phyloP scores from a whole-genome alignment of 805 yeast species.

The Wickerhamomyces chambardii region DNA sequence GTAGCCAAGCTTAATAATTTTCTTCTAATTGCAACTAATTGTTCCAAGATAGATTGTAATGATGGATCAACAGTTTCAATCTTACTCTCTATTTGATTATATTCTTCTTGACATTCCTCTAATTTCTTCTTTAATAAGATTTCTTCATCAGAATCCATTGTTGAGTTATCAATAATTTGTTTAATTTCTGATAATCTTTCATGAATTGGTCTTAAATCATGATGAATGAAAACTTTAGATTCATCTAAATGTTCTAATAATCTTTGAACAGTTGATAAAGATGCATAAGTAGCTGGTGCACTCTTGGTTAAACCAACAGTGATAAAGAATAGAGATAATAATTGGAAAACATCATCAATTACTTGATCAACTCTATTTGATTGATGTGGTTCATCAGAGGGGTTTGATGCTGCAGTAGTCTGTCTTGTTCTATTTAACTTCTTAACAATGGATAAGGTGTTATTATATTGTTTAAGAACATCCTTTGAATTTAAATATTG shows the following conservation, averaged over 20 bases:
- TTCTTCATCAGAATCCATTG: slow-evolving; percentile 40
- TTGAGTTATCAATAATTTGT: slow-evolving; percentile 35
- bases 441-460: slow-evolving; percentile 45
- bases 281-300: slow-evolving; percentile 93
- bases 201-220: slow-evolving; percentile 73
- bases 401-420: slow-evolving; percentile 16
- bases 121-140: slow-evolving; percentile 57
- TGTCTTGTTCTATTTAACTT: slow-evolving; percentile 44
- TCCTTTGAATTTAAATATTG: slow-evolving; percentile 62
- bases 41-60: slow-evolving; percentile 43
- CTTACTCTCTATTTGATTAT: slow-evolving; percentile 45
- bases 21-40: slow-evolving; percentile 56
- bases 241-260: slow-evolving; percentile 77
- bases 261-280: slow-evolving; percentile 78
- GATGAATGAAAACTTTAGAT: slow-evolving; percentile 72
- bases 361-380: slow-evolving; percentile 56
- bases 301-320: slow-evolving; percentile 87
- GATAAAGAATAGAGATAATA: slow-evolving; percentile 76
- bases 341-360: slow-evolving; percentile 84
- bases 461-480: slow-evolving; percentile 49
- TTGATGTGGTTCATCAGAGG: slow-evolving; percentile 13
- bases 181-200: slow-evolving; percentile 65
- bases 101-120: slow-evolving; percentile 49
- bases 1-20: slow-evolving; percentile 45
- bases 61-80: slow-evolving; percentile 43